phyloP scores from a whole-genome alignment of 2,329 filamentous ascomycete species.

The Hysterium pulicare region DNA sequence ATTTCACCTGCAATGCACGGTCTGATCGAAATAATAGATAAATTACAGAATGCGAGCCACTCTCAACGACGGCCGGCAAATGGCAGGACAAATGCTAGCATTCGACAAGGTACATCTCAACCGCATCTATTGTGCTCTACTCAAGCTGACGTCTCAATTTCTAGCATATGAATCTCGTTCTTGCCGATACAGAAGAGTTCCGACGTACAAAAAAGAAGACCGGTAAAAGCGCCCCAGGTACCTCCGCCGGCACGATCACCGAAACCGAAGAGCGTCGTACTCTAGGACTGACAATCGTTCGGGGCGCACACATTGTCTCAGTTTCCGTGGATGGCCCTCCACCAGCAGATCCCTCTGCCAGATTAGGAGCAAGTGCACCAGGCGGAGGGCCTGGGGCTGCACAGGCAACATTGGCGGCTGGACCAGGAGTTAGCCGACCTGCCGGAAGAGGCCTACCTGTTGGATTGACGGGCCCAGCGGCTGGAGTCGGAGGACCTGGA shows the following conservation, averaged over 20 bases:
- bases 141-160: neutral
- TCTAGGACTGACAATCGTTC: constrained; percentile 90
- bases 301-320: constrained; percentile 91
- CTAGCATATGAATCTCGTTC: constrained; percentile 98
- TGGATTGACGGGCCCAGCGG: constrained; percentile 83
- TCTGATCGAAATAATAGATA: constrained; percentile 60
- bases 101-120: constrained; percentile 77
- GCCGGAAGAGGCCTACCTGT: constrained; percentile 81
- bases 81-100: constrained; percentile 96
- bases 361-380: constrained; percentile 74
- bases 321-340: constrained; percentile 94
- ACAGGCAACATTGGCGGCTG: constrained; percentile 64
- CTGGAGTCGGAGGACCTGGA: constrained; percentile 77
- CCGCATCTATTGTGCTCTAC: neutral
- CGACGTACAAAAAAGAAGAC: constrained; percentile 84
- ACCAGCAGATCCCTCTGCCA: constrained; percentile 85
- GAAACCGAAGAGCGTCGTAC: constrained; percentile 96
- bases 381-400: constrained; percentile 58
- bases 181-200: constrained; percentile 98
- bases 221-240: constrained; percentile 66
- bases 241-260: constrained; percentile 61
- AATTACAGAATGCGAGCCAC: constrained; percentile 99
- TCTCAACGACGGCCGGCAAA: constrained; percentile 89
- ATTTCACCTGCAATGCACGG: constrained; percentile 9
- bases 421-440: constrained; percentile 85